Evolutionary conservation across 441 rosid species (phyloP).

Genomic region (Eruca vesicaria): DNA sequence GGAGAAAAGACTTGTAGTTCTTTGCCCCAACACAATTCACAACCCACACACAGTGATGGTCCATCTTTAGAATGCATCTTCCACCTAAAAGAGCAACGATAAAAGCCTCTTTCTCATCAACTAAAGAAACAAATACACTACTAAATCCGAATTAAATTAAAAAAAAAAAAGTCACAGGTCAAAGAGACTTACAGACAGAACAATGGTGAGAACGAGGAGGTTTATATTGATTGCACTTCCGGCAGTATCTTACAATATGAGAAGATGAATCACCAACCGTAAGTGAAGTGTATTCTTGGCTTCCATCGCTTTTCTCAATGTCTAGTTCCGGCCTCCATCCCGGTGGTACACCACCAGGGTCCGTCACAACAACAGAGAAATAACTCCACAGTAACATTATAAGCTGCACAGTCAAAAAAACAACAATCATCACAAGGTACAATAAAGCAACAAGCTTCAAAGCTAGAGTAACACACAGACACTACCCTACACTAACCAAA

Average conservation of each 20-base stretch:
- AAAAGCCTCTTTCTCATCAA: constrained; percentile 7
- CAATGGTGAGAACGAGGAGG: constrained; percentile 96
- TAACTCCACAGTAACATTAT: constrained; percentile 82
- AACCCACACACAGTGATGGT: constrained; percentile 26
- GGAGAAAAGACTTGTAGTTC: constrained; percentile 91
- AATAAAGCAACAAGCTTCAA: not conserved
- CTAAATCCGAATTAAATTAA: no score
- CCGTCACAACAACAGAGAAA: constrained; percentile 67
- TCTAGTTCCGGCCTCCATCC: constrained; percentile 68
- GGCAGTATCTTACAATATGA: constrained; percentile 59
- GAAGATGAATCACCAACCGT: constrained; percentile 34
- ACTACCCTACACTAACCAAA: not conserved
- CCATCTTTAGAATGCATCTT: constrained; percentile 91
- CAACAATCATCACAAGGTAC: not conserved
- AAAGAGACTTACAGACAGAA: constrained; percentile 77
- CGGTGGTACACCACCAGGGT: constrained; percentile 83
- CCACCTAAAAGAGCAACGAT: constrained; percentile 54
- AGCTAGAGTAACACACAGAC: constrained; percentile 3
- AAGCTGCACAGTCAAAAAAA: constrained; percentile 45
- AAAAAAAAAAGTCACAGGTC: not conserved
- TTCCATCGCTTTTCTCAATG: constrained; percentile 56
- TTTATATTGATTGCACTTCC: constrained; percentile 73
- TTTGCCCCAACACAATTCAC: constrained; percentile 92
- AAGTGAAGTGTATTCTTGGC: constrained; percentile 14
- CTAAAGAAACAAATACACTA: no score